Conservation (phyloP, 192 early-diverging fungal genomes). For the Dispira parvispora region DNA sequence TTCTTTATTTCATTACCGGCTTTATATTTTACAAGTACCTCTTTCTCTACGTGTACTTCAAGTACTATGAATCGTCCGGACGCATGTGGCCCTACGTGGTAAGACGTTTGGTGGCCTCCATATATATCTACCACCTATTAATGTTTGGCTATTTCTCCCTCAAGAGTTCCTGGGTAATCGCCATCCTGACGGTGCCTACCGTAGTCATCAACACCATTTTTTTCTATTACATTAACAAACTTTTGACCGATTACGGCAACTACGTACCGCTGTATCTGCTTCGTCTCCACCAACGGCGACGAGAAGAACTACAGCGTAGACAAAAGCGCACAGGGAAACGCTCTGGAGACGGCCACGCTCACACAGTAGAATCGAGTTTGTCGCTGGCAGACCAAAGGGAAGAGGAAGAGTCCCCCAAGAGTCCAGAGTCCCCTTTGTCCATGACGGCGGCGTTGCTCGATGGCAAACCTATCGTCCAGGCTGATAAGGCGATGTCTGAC, state of each 20-base stretch:
- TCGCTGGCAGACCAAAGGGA: too few relatives aligned
- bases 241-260: conserved; percentile 9
- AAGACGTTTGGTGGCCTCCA: conserved; percentile 40
- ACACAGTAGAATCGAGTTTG: too few relatives aligned
- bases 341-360: too few relatives aligned
- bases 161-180: conserved; percentile 27
- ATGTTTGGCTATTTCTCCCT: conserved; percentile 45
- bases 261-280: conserved; percentile 26
- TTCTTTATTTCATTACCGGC: conserved; percentile 44
- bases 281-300: conserved; percentile 22
- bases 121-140: conserved; percentile 47
- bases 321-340: neutral
- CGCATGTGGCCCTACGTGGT: conserved; percentile 57
- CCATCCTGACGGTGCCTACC: conserved; percentile 23
- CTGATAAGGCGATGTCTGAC: too few relatives aligned
- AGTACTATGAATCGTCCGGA: conserved; percentile 54
- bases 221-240: conserved; percentile 11
- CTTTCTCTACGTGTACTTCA: conserved; percentile 59
- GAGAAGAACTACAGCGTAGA: conserved; percentile 7
- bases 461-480: too few relatives aligned
- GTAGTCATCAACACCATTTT: conserved; percentile 29
- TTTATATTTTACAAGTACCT: conserved; percentile 62
- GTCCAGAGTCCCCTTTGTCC: too few relatives aligned
- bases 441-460: too few relatives aligned
- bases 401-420: too few relatives aligned